Percentiles rank a stretch among this genome's conserved stretches.
Conservation (phyloP, 257 asterid species). For the Solanum dulcamara region DNA sequence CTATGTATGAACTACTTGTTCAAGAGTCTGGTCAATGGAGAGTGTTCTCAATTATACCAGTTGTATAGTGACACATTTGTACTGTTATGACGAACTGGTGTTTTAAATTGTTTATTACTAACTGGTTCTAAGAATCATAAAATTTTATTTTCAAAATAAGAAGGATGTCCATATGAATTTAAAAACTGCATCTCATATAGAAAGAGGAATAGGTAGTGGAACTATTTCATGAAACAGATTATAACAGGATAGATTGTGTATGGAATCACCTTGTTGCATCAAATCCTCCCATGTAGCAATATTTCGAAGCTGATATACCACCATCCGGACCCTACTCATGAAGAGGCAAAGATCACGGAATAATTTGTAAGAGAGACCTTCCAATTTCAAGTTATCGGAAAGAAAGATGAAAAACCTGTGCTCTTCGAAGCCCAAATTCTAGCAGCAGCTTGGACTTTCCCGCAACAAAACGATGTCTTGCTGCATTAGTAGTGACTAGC, state of each 20-base stretch:
- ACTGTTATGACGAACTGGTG: neutral
- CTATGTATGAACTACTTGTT: neutral
- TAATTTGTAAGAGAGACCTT: neutral
- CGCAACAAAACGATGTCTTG: constrained; percentile 98
- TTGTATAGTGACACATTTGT: neutral
- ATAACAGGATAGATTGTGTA: neutral
- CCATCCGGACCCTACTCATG: constrained; percentile 93
- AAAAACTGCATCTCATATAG: neutral
- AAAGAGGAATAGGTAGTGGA: neutral
- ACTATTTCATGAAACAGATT: neutral
- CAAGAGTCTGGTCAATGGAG: neutral
- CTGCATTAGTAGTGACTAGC: constrained; percentile 92
- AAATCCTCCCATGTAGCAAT: constrained; percentile 96
- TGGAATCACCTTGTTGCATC: constrained; percentile 89
- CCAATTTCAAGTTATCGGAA: neutral
- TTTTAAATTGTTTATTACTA: neutral
- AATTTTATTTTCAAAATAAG: neutral
- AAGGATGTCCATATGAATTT: neutral
- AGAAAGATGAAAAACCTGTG: constrained; percentile 46
- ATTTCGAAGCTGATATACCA: constrained; percentile 89
- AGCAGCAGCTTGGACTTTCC: constrained; percentile 88
- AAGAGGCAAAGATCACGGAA: neutral
- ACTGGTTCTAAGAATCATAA: neutral
- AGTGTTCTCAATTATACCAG: neutral
- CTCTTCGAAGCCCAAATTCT: constrained; percentile 92